Percentiles rank a stretch among this genome's conserved stretches.
phyloP scores from a whole-genome alignment of 148 eudicot species.

The Rhododendron vialii region DNA sequence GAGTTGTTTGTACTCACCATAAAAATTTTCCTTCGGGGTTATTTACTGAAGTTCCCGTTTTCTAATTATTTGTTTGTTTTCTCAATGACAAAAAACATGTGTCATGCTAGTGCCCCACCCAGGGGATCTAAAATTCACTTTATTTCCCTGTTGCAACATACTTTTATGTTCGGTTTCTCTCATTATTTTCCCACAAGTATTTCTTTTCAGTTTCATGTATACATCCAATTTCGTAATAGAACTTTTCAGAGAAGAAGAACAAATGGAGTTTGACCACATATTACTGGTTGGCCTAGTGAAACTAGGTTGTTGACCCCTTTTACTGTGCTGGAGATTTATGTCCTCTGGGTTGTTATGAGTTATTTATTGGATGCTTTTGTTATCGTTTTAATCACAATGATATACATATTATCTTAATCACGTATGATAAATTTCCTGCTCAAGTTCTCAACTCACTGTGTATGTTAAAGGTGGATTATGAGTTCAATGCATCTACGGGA shows the following conservation, averaged over 20 bases:
- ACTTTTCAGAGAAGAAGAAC: background rate
- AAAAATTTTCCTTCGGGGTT: background rate
- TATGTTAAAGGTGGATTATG: constrained; percentile 67
- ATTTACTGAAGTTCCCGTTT: background rate
- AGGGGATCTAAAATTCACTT: background rate
- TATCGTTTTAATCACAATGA: background rate
- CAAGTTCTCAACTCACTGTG: background rate
- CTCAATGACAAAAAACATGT: background rate
- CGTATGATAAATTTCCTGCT: background rate
- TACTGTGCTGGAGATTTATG: background rate
- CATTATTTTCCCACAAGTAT: background rate
- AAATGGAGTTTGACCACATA: background rate
- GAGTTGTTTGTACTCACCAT: background rate
- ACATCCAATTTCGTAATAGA: background rate
- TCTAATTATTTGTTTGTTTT: background rate
- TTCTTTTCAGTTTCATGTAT: background rate
- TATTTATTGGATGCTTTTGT: background rate
- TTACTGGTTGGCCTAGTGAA: background rate
- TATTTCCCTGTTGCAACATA: background rate
- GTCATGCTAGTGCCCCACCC: background rate
- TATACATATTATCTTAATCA: background rate
- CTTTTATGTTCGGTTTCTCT: background rate
- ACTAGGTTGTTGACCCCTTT: background rate
- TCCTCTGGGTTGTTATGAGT: background rate
- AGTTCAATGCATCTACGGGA: constrained; percentile 35